Evolutionary conservation across 768 basidiomycete genomes (phyloP).

Genomic region (Mycena metata): DNA sequence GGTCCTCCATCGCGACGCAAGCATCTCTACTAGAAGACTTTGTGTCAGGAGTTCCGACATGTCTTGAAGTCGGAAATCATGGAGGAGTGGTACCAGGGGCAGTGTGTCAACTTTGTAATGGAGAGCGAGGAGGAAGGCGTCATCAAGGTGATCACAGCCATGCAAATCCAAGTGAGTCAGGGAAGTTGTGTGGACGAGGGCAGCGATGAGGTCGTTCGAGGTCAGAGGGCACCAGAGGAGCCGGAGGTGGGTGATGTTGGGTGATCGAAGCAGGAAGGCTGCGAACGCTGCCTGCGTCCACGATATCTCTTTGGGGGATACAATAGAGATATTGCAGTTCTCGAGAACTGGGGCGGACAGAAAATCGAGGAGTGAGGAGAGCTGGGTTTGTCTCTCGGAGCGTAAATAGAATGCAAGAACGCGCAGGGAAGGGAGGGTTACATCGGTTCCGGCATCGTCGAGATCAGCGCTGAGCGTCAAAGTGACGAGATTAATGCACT

Average conservation of each 20-base stretch:
- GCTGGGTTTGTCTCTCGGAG: neutral
- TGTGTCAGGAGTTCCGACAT: neutral
- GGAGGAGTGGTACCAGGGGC: neutral
- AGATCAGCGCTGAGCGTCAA: neutral
- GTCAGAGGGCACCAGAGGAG: neutral
- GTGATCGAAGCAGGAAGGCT: neutral
- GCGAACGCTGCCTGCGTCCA: slow-evolving; percentile 1
- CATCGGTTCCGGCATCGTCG: too few relatives aligned
- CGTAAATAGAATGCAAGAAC: neutral
- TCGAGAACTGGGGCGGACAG: neutral
- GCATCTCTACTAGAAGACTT: neutral
- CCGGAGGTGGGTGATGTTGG: neutral
- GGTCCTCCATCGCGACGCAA: neutral
- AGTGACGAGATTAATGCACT: neutral
- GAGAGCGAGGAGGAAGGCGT: neutral
- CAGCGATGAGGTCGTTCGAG: neutral
- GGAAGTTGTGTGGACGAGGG: neutral
- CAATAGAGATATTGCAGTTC: neutral
- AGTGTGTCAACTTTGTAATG: neutral
- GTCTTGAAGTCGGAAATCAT: neutral
- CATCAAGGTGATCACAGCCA: neutral
- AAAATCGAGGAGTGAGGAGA: neutral
- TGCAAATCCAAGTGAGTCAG: neutral
- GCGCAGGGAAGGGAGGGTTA: neutral
- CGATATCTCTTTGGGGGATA: too few relatives aligned